phyloP scores from a whole-genome alignment of 2,329 filamentous ascomycete genomes.

The Colletotrichum shisoi region DNA sequence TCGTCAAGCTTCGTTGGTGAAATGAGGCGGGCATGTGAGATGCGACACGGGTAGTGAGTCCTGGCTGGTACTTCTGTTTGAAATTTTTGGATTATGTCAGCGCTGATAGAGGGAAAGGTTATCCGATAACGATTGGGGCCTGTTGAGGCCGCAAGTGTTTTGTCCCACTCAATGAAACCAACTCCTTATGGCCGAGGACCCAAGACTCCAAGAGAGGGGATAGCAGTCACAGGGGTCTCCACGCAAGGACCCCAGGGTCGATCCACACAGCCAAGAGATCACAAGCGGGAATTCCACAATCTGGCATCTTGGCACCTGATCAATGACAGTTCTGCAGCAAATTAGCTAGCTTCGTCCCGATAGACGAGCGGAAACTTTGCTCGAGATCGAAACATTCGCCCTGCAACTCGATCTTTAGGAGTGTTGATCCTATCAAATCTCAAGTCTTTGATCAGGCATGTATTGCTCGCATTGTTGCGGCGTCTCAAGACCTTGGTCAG shows the following conservation, averaged over 20 bases:
- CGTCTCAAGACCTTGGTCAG: background rate
- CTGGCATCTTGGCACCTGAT: conserved; percentile 39
- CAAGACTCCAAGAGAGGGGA: too few species aligned
- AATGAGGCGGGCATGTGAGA: conserved; percentile 3
- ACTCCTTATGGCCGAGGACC: background rate
- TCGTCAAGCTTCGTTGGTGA: background rate
- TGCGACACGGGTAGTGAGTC: too few species aligned
- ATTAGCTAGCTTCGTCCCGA: conserved; percentile 22
- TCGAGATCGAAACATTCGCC: conserved; percentile 2
- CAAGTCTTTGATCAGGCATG: background rate
- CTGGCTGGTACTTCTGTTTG: background rate
- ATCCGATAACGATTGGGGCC: conserved; percentile 17
- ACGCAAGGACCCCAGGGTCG: conserved; percentile 13
- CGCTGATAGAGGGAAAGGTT: conserved; percentile 3
- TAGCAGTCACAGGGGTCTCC: conserved; percentile 12
- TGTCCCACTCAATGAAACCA: conserved; percentile 12
- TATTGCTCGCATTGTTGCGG: background rate
- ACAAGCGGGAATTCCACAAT: conserved; percentile 31
- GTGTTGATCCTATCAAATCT: background rate
- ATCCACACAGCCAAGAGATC: conserved; percentile 32
- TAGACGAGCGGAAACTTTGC: conserved; percentile 15
- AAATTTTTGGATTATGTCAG: conserved; percentile 34
- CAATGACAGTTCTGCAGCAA: conserved; percentile 25
- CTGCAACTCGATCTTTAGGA: background rate
- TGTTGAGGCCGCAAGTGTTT: background rate